Evolutionary conservation across 1,284 basidiomycete genomes (phyloP).

Genomic region (Mycena sp.): DNA sequence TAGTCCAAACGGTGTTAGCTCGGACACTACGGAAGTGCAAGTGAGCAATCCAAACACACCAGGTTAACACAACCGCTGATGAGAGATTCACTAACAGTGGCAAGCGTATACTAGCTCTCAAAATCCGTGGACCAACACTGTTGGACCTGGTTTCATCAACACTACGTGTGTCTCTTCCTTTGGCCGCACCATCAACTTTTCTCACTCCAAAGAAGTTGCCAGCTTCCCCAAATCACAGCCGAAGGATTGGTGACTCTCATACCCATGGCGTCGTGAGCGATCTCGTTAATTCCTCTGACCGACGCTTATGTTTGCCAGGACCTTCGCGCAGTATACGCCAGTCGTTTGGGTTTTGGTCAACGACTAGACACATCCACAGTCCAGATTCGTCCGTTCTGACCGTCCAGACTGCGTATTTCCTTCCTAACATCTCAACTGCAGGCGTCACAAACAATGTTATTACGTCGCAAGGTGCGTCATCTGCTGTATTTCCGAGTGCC

Average conservation of each 20-base stretch:
- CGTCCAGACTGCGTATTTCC: not conserved
- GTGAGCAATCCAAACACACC: constrained; percentile 31
- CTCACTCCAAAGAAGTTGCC: constrained; percentile 49
- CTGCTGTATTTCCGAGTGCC: not conserved
- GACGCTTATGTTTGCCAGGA: constrained; percentile 39
- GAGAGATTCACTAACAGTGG: constrained; percentile 43
- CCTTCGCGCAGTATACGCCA: constrained; percentile 52
- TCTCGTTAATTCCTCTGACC: not conserved
- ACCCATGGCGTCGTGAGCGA: constrained; percentile 49
- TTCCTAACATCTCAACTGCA: constrained; percentile 24
- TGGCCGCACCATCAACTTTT: not conserved
- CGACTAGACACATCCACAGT: constrained; percentile 41
- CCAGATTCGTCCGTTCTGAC: constrained; percentile 43
- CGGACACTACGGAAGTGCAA: constrained; percentile 45
- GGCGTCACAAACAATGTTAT: constrained; percentile 60
- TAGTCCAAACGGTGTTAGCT: constrained; percentile 35
- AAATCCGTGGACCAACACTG: constrained; percentile 51
- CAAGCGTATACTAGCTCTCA: constrained; percentile 44
- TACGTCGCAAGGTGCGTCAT: constrained; percentile 47
- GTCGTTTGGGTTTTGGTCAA: constrained; percentile 44
- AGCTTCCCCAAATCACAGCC: constrained; percentile 56
- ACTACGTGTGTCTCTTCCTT: constrained; percentile 44
- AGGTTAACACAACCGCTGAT: not conserved
- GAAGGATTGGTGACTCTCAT: constrained; percentile 53
- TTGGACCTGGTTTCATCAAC: constrained; percentile 52